Percentiles rank a stretch among this genome's conserved stretches.
These are phyloP conservation scores for Citeromyces hawaiiensis DNA, from an alignment of 1,139 yeast genomes.

Conservation along the genomic window DNA sequence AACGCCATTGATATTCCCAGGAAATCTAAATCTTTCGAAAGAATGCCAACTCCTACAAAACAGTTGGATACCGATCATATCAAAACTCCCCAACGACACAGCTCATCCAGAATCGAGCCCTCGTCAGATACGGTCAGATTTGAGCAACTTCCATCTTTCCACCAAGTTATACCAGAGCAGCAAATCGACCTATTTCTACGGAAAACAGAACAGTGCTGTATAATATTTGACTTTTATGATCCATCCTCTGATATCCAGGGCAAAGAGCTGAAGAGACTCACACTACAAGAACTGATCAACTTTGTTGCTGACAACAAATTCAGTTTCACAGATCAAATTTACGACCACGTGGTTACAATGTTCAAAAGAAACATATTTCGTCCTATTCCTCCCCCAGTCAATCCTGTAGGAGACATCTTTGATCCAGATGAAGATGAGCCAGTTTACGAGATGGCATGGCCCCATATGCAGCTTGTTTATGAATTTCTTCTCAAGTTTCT, in stretches of 20 bases:
- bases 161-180: slow-evolving; percentile 81
- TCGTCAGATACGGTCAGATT: slow-evolving; percentile 60
- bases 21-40: slow-evolving; percentile 29
- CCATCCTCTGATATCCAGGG: slow-evolving; percentile 88
- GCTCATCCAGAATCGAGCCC: slow-evolving; percentile 86
- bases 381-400: slow-evolving; percentile 96
- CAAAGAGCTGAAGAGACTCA: slow-evolving; percentile 78
- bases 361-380: slow-evolving; percentile 80
- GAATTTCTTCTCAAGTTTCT: slow-evolving; percentile 87
- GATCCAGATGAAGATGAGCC: slow-evolving; percentile 99
- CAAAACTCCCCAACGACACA: slow-evolving; percentile 81
- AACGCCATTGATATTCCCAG: slow-evolving; percentile 24
- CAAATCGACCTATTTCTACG: slow-evolving; percentile 72
- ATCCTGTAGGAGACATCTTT: slow-evolving; percentile 88
- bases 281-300: slow-evolving; percentile 80
- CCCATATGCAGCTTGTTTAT: slow-evolving; percentile 95
- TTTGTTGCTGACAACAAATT: slow-evolving; percentile 69
- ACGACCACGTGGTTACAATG: slow-evolving; percentile 79
- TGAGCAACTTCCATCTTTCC: slow-evolving; percentile 74
- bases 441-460: slow-evolving; percentile 94
- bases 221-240: slow-evolving; percentile 87
- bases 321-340: slow-evolving; percentile 84
- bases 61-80: slow-evolving; percentile 42
- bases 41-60: slow-evolving; percentile 28
- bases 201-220: slow-evolving; percentile 89